Conservation (phyloP, 768 basidiomycete genomes). For the Mrakia hoshinonis region DNA sequence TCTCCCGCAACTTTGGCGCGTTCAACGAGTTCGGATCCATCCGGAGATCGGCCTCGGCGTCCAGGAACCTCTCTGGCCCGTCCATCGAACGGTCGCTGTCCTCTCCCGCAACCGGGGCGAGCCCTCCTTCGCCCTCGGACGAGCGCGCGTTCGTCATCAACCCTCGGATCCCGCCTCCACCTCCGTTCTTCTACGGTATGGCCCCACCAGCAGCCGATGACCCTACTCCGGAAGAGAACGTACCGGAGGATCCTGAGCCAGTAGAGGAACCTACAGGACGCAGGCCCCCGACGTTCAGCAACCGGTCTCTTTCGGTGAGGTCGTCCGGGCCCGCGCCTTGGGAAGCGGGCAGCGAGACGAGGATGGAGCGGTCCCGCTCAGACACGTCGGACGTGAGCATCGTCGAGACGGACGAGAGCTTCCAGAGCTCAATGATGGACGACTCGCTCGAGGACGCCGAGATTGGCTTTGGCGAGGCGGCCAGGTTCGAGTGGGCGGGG, state of each 20-base stretch:
- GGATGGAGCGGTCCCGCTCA: background rate
- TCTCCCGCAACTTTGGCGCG: background rate
- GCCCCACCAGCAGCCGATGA: background rate
- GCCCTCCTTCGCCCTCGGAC: background rate
- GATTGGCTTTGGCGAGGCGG: background rate
- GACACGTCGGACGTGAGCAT: background rate
- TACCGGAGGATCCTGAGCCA: background rate
- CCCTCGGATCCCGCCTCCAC: background rate
- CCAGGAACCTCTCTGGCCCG: background rate
- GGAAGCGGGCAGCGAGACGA: no score
- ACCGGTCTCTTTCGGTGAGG: no score
- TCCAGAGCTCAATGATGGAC: background rate
- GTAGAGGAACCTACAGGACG: no score
- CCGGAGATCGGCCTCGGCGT: background rate
- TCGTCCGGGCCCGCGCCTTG: no score
- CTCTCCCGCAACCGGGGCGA: background rate
- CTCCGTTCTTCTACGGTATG: slow-evolving; percentile 1
- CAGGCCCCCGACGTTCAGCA: no score
- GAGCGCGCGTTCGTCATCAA: background rate
- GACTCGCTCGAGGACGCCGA: background rate
- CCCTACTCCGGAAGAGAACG: background rate
- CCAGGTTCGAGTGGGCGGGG: background rate
- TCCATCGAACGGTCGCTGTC: background rate
- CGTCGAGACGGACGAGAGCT: background rate
- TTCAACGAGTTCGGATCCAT: background rate